These are phyloP conservation scores for Ogataea populi-albae DNA, from an alignment of 805 yeast genomes.

Conservation along the genomic window DNA sequence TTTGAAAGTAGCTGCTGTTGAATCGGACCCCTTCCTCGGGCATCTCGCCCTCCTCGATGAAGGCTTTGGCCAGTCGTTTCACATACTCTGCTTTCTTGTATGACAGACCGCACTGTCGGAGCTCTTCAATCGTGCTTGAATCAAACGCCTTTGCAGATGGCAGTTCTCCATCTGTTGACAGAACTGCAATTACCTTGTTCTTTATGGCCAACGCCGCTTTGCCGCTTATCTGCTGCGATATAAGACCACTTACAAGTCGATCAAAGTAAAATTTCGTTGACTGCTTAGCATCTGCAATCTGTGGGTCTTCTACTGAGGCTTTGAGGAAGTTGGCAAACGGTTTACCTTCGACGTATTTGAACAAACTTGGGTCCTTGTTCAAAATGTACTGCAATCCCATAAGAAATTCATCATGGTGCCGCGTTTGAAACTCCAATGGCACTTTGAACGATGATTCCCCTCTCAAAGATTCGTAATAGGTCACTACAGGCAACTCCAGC, in stretches of 20 bases:
- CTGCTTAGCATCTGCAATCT: constrained; percentile 1
- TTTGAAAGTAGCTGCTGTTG: constrained; percentile 16
- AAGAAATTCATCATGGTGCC: constrained; percentile 22
- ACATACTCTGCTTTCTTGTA: constrained; percentile 63
- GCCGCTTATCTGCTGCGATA: constrained; percentile 77
- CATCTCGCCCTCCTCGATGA: constrained; percentile 30
- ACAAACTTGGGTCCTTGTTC: constrained; percentile 25
- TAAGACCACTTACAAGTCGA: constrained; percentile 46
- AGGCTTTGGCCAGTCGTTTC: constrained; percentile 51
- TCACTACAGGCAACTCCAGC: constrained; percentile 6
- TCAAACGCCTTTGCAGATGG: constrained; percentile 55
- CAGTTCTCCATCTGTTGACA: constrained; percentile 24
- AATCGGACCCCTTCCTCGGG: constrained; percentile 19
- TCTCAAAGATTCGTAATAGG: constrained; percentile 4
- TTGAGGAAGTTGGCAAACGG: constrained; percentile 14
- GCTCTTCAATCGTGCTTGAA: constrained; percentile 39
- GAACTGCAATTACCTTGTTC: constrained; percentile 26
- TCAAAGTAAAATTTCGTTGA: constrained; percentile 36
- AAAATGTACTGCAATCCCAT: constrained; percentile 25
- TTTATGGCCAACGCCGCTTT: constrained; percentile 72
- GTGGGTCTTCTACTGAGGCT: neutral
- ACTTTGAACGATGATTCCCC: neutral
- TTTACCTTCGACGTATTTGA: constrained; percentile 4
- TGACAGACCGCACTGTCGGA: constrained; percentile 69
- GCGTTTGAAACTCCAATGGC: neutral